Evolutionary conservation across 164 flowering plant species (phyloP).

Genomic region (Aristolochia californica): DNA sequence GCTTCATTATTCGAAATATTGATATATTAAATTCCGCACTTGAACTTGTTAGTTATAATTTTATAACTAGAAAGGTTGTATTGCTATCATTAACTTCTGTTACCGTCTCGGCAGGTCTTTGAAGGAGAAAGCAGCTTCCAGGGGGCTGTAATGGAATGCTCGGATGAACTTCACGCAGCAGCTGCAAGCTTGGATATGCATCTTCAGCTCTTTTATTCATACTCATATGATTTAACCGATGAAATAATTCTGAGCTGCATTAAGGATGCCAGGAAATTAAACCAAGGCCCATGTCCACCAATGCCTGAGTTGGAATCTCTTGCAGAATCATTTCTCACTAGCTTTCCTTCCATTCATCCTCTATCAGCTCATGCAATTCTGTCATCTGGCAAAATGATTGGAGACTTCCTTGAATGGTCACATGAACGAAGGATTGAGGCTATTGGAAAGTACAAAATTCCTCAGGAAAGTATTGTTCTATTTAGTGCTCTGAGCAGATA

Average conservation of each 20-base stretch:
- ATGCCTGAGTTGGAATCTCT: conserved; percentile 86
- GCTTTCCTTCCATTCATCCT: conserved; percentile 84
- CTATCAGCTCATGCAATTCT: conserved; percentile 85
- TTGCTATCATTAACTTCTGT: too few species aligned
- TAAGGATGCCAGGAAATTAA: conserved; percentile 24
- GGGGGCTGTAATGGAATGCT: conserved; percentile 59
- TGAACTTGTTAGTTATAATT: too few species aligned
- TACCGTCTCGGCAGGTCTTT: conserved; percentile 43
- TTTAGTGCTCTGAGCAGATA: conserved; percentile 57
- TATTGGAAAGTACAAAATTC: conserved; percentile 44
- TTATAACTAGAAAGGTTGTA: too few species aligned
- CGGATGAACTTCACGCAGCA: conserved; percentile 89
- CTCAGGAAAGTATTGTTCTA: conserved; percentile 54
- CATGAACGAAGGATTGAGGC: conserved; percentile 34
- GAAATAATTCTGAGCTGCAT: conserved; percentile 67
- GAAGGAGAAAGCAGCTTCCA: conserved; percentile 74
- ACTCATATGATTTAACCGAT: conserved; percentile 68
- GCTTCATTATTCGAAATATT: too few species aligned
- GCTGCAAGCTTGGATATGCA: conserved; percentile 77
- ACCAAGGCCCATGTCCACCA: conserved; percentile 36
- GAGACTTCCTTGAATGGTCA: conserved; percentile 42
- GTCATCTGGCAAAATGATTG: conserved; percentile 34
- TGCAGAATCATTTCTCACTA: conserved; percentile 83
- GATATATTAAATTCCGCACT: too few species aligned
- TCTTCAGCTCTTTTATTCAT: conserved; percentile 70